These are phyloP conservation scores for Clavispora fructus DNA, from an alignment of 805 yeast genomes.

Conservation along the genomic window DNA sequence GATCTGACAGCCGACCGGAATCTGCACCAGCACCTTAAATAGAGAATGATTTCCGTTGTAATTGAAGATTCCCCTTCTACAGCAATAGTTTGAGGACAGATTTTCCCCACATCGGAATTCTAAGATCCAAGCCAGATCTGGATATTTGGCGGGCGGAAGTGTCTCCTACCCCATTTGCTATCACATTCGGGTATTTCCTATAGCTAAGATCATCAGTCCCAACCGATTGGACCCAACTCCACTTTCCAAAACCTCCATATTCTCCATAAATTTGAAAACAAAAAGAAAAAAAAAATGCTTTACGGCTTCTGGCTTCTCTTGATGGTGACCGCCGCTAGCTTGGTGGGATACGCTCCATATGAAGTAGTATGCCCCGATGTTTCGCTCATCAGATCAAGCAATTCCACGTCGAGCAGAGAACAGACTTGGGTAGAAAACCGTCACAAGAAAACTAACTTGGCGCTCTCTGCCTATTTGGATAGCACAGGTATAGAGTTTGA, in stretches of 20 bases:
- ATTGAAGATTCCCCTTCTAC: no score
- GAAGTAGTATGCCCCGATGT: constrained; percentile 47
- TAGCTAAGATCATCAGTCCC: no score
- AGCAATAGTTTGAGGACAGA: no score
- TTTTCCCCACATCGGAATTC: no score
- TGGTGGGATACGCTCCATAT: constrained; percentile 50
- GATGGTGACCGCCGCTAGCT: background rate
- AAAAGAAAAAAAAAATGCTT: no score
- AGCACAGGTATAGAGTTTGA: constrained; percentile 7
- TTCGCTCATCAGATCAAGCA: constrained; percentile 42
- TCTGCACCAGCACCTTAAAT: background rate
- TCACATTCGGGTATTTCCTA: no score
- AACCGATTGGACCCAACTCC: background rate
- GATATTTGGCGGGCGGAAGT: no score
- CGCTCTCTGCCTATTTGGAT: constrained; percentile 8
- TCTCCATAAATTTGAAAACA: no score
- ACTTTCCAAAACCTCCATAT: no score
- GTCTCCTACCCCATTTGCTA: no score
- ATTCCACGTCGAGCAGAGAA: constrained; percentile 42
- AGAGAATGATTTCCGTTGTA: background rate
- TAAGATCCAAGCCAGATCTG: no score
- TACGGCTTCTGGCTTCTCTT: background rate
- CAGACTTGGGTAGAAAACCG: constrained; percentile 43
- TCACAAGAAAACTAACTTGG: constrained; percentile 9
- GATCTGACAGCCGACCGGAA: background rate